Percentiles rank a stretch among this genome's conserved stretches.
These are phyloP conservation scores for Quercus mongolica DNA, from an alignment of 306 rosid genomes.

Conservation along the genomic window DNA sequence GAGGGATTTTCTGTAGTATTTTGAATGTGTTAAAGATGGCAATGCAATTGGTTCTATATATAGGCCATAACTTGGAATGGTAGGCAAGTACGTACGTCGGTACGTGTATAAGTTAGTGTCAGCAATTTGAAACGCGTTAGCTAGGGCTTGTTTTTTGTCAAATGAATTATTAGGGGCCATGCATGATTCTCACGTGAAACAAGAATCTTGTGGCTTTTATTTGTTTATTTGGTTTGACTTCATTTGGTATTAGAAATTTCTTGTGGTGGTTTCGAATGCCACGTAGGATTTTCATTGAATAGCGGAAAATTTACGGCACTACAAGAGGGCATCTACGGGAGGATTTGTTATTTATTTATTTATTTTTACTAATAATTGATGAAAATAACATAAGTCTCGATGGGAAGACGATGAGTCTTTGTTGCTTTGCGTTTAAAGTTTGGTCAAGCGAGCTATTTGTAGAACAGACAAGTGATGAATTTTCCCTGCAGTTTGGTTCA, in stretches of 20 bases:
- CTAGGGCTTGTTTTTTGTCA: background rate
- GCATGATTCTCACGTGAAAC: background rate
- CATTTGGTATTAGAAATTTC: background rate
- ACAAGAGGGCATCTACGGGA: background rate
- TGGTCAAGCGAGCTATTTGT: background rate
- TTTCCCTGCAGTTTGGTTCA: no score
- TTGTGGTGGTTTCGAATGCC: background rate
- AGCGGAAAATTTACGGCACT: background rate
- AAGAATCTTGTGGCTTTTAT: background rate
- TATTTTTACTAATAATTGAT: background rate
- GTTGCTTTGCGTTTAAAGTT: background rate
- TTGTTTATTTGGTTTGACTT: background rate
- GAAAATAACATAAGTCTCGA: background rate
- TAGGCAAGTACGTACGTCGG: background rate
- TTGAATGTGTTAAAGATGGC: conserved; percentile 18
- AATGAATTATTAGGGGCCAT: background rate
- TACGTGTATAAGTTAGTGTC: background rate
- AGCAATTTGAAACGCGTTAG: background rate
- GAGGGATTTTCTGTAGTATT: conserved; percentile 6
- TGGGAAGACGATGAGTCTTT: background rate
- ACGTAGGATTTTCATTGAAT: background rate
- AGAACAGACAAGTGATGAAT: background rate
- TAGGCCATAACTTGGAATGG: conserved; percentile 32
- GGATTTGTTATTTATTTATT: background rate
- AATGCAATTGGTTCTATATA: conserved; percentile 28